Base-by-base conservation (phyloP, 768 basidiomycete species). In the Auricularia sp. region DNA sequence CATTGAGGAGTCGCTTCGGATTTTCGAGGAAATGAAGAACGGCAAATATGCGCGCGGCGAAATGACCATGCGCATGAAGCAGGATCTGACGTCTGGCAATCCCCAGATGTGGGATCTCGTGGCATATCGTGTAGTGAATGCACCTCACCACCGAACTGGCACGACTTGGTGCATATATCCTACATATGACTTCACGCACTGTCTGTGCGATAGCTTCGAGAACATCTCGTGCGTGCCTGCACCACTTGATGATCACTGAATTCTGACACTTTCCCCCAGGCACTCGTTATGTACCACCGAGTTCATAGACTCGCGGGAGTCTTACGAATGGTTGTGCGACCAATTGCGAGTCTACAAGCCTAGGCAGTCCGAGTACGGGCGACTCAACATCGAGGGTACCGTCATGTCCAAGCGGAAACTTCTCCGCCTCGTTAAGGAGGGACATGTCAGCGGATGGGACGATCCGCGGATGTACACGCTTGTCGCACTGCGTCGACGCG, bases 81-180 rank as follows among this genome's bases (percentile, higher is more conserved):
- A 95, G 77, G 92, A 98, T 72, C 77, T 98, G 34, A 80, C 84
- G 58, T 91, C 92, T 66, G 88, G 90, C 12, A 99, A 98, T 74
- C 96, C 96, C 11, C 93, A 94, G 76, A 98, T 99, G 97, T 99
- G 97, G 97, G 97, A 99, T 77, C 76, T 97, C 63, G 91, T 97
- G 42, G 96, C 96, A 6, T 99, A 98, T 73, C 88, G 97, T 34
- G 92, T 98, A 16, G 81, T 98, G 62, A 84, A 90, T 61, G 84
- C 92, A 1, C 86, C 90, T 36, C 97, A 99, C 75, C 96, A 98
- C 71, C 85, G 97, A 29, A 98, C 97, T 1, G 85, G 86, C 10
- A 86, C 88, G 73, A 90, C 88, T 71, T 99, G 97, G 97, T 91
- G 84, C 72, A 93, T 99, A 66, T 99, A 99, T 74, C 96, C 96